Evolutionary conservation across 1,284 basidiomycete species (phyloP).

Genomic region (Tilletia setariae): DNA sequence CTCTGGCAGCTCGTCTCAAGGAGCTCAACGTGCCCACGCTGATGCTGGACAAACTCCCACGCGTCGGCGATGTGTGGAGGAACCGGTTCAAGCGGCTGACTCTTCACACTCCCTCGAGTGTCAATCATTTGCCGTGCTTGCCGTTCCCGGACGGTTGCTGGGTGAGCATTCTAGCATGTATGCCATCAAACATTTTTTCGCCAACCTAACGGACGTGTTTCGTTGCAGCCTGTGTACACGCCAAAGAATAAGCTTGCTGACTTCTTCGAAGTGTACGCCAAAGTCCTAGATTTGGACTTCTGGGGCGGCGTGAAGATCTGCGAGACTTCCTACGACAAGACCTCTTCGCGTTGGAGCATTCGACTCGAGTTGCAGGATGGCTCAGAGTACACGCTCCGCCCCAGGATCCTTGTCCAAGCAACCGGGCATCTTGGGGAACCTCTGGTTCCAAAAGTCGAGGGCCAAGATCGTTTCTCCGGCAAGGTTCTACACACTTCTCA

Average conservation of each 20-base stretch:
- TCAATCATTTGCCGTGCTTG: constrained; percentile 19
- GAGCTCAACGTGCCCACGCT: constrained; percentile 61
- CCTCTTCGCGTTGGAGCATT: too few relatives aligned
- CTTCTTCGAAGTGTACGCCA: constrained; percentile 65
- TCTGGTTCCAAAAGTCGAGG: not conserved
- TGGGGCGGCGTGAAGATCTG: not conserved
- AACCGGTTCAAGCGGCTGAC: constrained; percentile 41
- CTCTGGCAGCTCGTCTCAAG: constrained; percentile 64
- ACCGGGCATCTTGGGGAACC: too few relatives aligned
- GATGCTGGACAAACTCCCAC: constrained; percentile 61
- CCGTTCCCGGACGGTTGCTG: constrained; percentile 20
- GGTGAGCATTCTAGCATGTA: too few relatives aligned
- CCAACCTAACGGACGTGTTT: too few relatives aligned
- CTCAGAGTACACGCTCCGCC: too few relatives aligned
- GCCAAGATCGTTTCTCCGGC: not conserved
- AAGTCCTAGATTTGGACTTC: not conserved
- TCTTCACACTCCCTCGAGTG: constrained; percentile 42
- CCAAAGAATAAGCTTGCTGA: constrained; percentile 62
- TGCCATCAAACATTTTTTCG: too few relatives aligned
- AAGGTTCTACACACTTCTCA: too few relatives aligned
- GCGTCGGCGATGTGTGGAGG: constrained; percentile 64
- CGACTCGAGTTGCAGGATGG: too few relatives aligned
- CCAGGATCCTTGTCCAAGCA: too few relatives aligned
- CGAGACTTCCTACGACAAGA: constrained; percentile 7
- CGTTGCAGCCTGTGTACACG: constrained; percentile 39